Evolutionary conservation across 169 alveolate species (phyloP).

Genomic region (Plasmodium yoelii): DNA sequence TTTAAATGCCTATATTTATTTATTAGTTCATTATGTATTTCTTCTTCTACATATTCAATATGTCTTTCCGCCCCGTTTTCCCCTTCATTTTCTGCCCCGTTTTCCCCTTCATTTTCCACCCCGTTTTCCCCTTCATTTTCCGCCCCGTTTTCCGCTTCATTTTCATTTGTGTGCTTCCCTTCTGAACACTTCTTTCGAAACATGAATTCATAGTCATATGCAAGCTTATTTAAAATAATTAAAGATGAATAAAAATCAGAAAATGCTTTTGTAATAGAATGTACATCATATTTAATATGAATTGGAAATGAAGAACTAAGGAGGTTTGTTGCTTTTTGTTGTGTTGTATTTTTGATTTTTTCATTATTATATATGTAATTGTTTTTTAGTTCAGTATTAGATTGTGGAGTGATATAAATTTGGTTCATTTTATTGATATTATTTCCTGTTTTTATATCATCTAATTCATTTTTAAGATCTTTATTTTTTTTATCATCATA

Average conservation of each 20-base stretch:
- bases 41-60: neutral
- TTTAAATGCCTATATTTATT: constrained; percentile 5
- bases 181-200: constrained; percentile 3
- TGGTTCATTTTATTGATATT: too few species aligned
- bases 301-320: neutral
- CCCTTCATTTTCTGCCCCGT: neutral
- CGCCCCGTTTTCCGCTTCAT: neutral
- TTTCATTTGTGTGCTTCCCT: neutral
- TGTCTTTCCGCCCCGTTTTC: neutral
- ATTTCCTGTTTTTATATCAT: too few species aligned
- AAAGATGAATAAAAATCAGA: constrained; percentile 65
- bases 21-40: neutral
- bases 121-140: neutral
- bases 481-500: too few species aligned
- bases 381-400: too few species aligned
- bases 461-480: too few species aligned
- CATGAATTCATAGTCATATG: constrained; percentile 4
- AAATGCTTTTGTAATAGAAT: constrained; percentile 21
- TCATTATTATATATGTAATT: too few species aligned
- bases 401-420: too few species aligned
- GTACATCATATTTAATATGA: constrained; percentile 12
- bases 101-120: neutral
- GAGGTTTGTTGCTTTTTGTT: too few species aligned
- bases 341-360: too few species aligned
- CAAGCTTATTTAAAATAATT: constrained; percentile 1